phyloP scores from a whole-genome alignment of 208 protist species.

The Phytomonas francai region DNA sequence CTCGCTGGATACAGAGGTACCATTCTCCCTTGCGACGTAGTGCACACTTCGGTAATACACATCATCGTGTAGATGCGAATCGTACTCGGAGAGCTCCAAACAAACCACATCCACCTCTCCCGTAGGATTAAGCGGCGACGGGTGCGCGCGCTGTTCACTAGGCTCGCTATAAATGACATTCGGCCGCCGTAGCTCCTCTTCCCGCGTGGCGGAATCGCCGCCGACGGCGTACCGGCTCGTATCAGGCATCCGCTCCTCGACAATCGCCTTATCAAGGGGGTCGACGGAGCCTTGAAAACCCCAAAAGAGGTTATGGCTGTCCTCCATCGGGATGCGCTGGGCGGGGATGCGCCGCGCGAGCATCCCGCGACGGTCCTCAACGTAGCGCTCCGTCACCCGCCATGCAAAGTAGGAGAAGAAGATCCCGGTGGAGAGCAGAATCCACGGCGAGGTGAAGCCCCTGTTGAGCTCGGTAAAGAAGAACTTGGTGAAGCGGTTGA shows the following conservation, averaged over 20 bases:
- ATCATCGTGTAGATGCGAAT: constrained; percentile 51
- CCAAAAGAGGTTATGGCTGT: constrained; percentile 75
- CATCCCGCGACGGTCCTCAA: constrained; percentile 38
- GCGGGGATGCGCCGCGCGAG: constrained; percentile 29
- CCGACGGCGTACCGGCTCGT: constrained; percentile 26
- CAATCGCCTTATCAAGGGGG: not conserved
- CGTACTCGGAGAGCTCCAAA: constrained; percentile 81
- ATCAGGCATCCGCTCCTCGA: constrained; percentile 11
- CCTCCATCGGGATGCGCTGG: constrained; percentile 55
- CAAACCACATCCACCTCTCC: constrained; percentile 50
- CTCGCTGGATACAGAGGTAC: not conserved
- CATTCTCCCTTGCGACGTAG: constrained; percentile 35
- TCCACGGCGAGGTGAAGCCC: constrained; percentile 60
- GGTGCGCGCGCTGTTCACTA: constrained; percentile 42
- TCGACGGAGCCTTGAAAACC: constrained; percentile 23
- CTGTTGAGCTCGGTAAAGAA: constrained; percentile 84
- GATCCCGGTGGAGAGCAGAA: constrained; percentile 40
- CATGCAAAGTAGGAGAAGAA: constrained; percentile 50
- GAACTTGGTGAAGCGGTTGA: constrained; percentile 55
- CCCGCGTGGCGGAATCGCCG: constrained; percentile 23
- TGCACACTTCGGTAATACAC: constrained; percentile 84
- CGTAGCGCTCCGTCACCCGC: constrained; percentile 46
- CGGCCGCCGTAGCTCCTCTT: constrained; percentile 64
- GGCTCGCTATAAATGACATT: constrained; percentile 61
- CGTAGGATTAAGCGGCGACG: constrained; percentile 18